Conservation (phyloP, 2,329 filamentous ascomycete species). For the Fusarium newnesense region DNA sequence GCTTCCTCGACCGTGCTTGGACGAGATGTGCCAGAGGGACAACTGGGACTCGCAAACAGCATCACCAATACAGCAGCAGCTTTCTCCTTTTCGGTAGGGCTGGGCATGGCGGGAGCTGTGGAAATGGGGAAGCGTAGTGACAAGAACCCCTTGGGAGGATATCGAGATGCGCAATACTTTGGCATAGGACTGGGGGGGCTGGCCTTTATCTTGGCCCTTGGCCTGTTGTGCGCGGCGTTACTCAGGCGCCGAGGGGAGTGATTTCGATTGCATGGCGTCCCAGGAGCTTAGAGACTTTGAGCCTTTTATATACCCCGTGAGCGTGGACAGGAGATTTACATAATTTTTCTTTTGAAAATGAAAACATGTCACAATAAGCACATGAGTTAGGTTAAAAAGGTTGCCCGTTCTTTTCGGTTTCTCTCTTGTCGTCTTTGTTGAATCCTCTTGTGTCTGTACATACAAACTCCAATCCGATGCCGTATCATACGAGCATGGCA, state of each 20-base stretch:
- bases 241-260: slow-evolving; percentile 31
- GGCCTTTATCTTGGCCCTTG: slow-evolving; percentile 34
- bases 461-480: slow-evolving; percentile 44
- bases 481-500: slow-evolving; percentile 24
- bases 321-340: not conserved
- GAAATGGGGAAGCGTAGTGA: slow-evolving; percentile 25
- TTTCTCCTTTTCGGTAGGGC: slow-evolving; percentile 37
- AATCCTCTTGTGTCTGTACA: slow-evolving; percentile 43
- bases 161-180: slow-evolving; percentile 41
- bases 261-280: slow-evolving; percentile 3
- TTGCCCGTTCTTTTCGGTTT: slow-evolving; percentile 36
- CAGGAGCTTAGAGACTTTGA: not conserved
- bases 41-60: slow-evolving; percentile 36
- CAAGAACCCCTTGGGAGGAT: slow-evolving; percentile 29
- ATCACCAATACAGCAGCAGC: slow-evolving; percentile 31
- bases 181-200: slow-evolving; percentile 37
- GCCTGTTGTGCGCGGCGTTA: slow-evolving; percentile 28
- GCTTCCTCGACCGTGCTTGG: slow-evolving; percentile 33
- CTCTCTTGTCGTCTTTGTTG: slow-evolving; percentile 38
- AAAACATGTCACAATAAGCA: slow-evolving; percentile 4
- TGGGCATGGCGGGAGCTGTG: slow-evolving; percentile 42
- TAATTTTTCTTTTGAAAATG: not conserved
- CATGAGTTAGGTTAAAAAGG: slow-evolving; percentile 30
- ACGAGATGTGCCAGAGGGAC: slow-evolving; percentile 37
- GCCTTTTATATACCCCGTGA: slow-evolving; percentile 34